Evolutionary conservation across 176 grass and related monocot species (phyloP).

Genomic region (Hyparrhenia diplandra): DNA sequence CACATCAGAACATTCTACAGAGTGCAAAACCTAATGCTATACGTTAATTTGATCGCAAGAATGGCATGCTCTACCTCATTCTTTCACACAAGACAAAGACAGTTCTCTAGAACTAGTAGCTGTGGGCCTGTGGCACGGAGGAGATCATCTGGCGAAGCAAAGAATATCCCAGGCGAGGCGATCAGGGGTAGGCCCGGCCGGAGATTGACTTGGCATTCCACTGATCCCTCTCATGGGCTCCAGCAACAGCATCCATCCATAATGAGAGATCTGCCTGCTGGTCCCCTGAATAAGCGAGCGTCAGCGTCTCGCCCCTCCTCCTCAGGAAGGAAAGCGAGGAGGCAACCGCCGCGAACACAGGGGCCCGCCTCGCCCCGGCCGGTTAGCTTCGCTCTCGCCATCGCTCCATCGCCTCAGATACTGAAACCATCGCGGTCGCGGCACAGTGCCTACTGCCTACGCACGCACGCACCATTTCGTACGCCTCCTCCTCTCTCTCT

Average conservation of each 20-base stretch:
- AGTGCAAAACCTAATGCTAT: background rate
- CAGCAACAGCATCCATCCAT: background rate
- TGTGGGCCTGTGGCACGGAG: no score
- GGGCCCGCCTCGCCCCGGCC: background rate
- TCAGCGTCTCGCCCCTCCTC: no score
- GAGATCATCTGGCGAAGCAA: conserved; percentile 10
- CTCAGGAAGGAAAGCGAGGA: conserved; percentile 39
- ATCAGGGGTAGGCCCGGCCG: background rate
- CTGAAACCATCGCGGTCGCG: conserved; percentile 26
- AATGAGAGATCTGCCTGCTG: background rate
- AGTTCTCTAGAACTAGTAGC: no score
- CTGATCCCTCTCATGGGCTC: background rate
- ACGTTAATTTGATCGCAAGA: background rate
- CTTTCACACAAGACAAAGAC: background rate
- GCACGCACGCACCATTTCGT: background rate
- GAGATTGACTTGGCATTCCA: conserved; percentile 36
- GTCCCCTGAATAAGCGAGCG: background rate
- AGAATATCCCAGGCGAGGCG: conserved; percentile 20
- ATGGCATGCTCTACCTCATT: background rate
- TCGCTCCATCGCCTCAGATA: conserved; percentile 25
- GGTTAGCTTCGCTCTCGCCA: background rate
- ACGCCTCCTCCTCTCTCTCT: background rate
- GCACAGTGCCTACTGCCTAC: no score
- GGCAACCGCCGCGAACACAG: conserved; percentile 29
- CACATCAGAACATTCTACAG: background rate